Evolutionary conservation across 83 land plant genomes (phyloP).

Genomic region (Thuja plicata): DNA sequence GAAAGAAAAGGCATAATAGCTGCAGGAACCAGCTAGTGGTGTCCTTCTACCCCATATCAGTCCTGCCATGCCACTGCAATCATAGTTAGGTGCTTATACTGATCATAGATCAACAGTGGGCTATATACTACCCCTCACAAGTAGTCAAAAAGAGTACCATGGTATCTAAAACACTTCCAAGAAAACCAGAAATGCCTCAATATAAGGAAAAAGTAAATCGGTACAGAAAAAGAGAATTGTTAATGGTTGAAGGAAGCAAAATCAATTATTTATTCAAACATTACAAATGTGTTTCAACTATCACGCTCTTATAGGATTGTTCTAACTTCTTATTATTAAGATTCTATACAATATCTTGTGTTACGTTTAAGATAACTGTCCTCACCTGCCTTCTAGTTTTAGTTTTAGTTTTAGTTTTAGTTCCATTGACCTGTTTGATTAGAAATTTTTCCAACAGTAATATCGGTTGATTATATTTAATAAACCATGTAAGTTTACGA

Average conservation of each 20-base stretch:
- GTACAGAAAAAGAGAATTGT: background rate
- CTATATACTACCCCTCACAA: background rate
- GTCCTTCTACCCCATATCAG: background rate
- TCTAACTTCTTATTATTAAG: background rate
- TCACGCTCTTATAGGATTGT: background rate
- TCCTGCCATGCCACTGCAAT: background rate
- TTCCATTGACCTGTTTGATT: background rate
- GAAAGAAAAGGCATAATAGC: background rate
- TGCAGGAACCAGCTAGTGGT: background rate
- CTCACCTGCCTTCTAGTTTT: background rate
- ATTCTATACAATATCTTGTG: background rate
- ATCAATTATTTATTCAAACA: background rate
- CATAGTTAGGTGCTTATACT: background rate
- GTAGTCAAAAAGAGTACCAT: background rate
- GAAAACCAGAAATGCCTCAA: background rate
- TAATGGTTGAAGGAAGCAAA: background rate
- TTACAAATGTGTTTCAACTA: background rate
- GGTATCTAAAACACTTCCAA: background rate
- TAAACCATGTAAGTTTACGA: background rate
- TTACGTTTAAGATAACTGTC: background rate
- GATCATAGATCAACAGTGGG: background rate
- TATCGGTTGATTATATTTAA: background rate
- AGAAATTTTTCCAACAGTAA: background rate
- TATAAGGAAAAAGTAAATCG: background rate
- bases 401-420: background rate